phyloP scores from a whole-genome alignment of 345 rosid genomes.

The Bruguiera parviflora region DNA sequence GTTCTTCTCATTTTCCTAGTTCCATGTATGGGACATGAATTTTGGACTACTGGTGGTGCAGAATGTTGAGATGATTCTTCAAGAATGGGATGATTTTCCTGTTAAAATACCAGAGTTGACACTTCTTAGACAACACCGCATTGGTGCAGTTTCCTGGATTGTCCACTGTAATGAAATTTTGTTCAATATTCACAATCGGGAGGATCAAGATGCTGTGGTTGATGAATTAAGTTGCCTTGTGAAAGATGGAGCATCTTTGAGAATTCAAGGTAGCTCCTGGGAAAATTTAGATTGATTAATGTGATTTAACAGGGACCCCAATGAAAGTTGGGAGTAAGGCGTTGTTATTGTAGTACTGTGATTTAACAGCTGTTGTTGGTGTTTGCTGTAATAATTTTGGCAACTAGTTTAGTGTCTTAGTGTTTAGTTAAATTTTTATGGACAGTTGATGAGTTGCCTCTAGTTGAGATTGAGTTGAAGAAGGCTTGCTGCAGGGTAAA shows the following conservation, averaged over 20 bases:
- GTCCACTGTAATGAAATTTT: conserved; percentile 45
- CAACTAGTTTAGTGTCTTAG: conserved; percentile 9
- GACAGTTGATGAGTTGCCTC: conserved; percentile 68
- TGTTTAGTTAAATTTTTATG: conserved; percentile 11
- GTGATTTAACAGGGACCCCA: background rate
- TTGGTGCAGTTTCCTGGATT: conserved; percentile 56
- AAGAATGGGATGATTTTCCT: conserved; percentile 45
- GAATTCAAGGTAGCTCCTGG: conserved; percentile 52
- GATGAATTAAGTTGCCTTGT: conserved; percentile 57
- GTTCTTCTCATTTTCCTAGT: conserved; percentile 3
- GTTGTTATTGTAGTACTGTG: too few relatives aligned
- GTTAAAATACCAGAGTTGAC: conserved; percentile 64
- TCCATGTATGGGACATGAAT: conserved; percentile 13
- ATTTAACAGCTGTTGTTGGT: conserved; percentile 8
- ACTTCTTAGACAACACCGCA: conserved; percentile 63
- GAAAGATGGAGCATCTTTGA: conserved; percentile 62
- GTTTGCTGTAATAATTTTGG: conserved; percentile 4
- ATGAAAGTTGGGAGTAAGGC: too few relatives aligned
- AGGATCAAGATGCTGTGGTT: conserved; percentile 57
- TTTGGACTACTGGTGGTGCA: conserved; percentile 29
- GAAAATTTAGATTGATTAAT: conserved; percentile 8
- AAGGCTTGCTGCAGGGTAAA: conserved; percentile 81
- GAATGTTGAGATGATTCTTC: conserved; percentile 58
- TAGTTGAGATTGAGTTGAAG: conserved; percentile 69
- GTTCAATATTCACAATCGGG: conserved; percentile 47